Base-by-base conservation (phyloP, 2,329 filamentous ascomycete species). In the Ophioceras dolichostomum region DNA sequence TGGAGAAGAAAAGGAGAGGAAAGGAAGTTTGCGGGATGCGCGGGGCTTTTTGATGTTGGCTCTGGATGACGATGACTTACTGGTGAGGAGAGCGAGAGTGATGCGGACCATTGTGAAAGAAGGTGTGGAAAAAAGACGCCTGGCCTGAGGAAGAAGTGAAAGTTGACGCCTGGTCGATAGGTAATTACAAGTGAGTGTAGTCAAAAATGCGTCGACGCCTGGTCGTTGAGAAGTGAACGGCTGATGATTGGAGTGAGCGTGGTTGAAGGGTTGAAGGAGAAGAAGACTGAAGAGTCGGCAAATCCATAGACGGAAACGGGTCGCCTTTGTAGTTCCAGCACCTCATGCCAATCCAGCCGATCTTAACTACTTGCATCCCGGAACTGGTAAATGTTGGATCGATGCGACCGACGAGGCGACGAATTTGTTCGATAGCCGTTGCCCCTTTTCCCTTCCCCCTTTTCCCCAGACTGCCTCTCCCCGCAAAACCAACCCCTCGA, bases 61-160 rank as follows among this genome's bases (percentile, higher is more conserved):
- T n/a, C n/a, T n/a, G n/a, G n/a, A n/a, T n/a, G n/a, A n/a, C n/a
- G n/a, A n/a, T n/a, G n/a, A n/a, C 49, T 33, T 43, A 54, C 52
- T 48, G 37, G 51, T 43, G 33, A 55, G 43, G 36, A 48, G 38
- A 22, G 46, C 45, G 38, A 53, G 10, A 32, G 43, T 32, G 36
- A 51, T 46, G 49, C 51, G 51, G 41, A 56, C 51, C 53, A 56
- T 56, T 32, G 49, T 54, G 49, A 32, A 6, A 26, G 26, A 14
- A 10, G 13, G 21, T 2, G 3, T n/a, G 10, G 8, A 18, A 12
- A 4, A 22, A 10, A 21, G 19, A 24, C 27, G 7, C 17, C 17
- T 28, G 18, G 24, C 13, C 17, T 36, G 13, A 5, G 26, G 10
- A 22, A 10, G 13, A 21, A 14, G n/a, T 14, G n/a, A 16, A 28